Base-by-base conservation (phyloP, 2,329 filamentous ascomycete species). In the Plenodomus lindquistii region DNA sequence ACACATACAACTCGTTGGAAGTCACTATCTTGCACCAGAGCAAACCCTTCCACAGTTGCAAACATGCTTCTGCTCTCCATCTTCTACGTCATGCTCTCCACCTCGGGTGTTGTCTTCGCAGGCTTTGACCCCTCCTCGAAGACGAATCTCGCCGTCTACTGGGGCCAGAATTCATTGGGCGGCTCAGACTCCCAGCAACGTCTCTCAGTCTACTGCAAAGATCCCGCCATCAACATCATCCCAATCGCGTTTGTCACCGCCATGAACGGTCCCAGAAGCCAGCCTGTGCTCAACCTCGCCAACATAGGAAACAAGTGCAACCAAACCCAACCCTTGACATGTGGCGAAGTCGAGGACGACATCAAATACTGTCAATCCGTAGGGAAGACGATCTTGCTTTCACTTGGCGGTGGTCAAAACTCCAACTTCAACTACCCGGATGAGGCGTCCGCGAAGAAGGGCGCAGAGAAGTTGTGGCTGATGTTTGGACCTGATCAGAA, bases 341-440 rank as follows among this genome's bases (percentile, higher is more conserved):
- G 87, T 57, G 81, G 85, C 0, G 71, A 87, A 52, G 79, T 90
- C 37, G 86, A 81, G 83, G 63, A 70, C 36, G 77, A 81, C 44
- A 81, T 82, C 55, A 67, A 66, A 16, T 71, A 77, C 9, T 92
- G 88, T 71, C 87, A 91, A 67, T 72, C 67, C 4, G 42, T 50
- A 24, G 81, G 81, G 54, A 91, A 91, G 73, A 89, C 86, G 1
- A 85, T 91, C 56, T 67, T 89, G 37, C 77, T 91, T 9, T 90
- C 87, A 2, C 77, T 91, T 37, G 88, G 87, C 16, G 87, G 88
- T 11, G 27, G 15, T 15, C 27, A 15, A 31, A 13, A 13, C 11
- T 4, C 11, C 6, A 13, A 13, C 11, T 31, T 31, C 27, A 31
- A 31, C 27, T 83, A 83, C 2, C 86, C 85, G 1, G 88, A 89